Percentiles rank a stretch among this genome's conserved stretches.
Evolutionary conservation across 1,139 yeast genomes (phyloP).

Genomic region (Pichia norvegensis): DNA sequence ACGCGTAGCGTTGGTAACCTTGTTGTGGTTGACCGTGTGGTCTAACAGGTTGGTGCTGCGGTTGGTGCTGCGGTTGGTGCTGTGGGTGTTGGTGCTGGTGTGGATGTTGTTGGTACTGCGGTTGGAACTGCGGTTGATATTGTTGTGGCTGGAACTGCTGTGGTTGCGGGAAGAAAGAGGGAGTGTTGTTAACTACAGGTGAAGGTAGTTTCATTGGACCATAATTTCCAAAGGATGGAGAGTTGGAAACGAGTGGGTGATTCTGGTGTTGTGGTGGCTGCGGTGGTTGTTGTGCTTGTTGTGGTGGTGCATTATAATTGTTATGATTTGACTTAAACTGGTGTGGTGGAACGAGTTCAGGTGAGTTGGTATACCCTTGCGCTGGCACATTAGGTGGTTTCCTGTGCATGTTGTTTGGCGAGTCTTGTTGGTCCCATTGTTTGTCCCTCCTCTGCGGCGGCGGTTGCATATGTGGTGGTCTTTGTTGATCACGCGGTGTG

Average conservation of each 20-base stretch:
- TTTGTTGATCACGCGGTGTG: conserved; percentile 17
- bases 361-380: conserved; percentile 8
- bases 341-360: conserved; percentile 14
- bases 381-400: conserved; percentile 2
- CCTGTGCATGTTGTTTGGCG: neutral
- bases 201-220: conserved; percentile 15
- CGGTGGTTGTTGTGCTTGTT: too few species aligned
- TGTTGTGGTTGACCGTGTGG: neutral
- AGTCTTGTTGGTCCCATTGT: neutral
- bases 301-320: neutral
- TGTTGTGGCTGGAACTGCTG: neutral
- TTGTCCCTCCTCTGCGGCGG: neutral
- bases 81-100: conserved; percentile 1
- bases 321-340: conserved; percentile 6
- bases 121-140: neutral
- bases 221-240: conserved; percentile 10
- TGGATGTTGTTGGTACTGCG: neutral
- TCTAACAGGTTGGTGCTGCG: conserved; percentile 1
- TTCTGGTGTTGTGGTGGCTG: too few species aligned
- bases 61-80: conserved; percentile 1
- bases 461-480: conserved; percentile 3
- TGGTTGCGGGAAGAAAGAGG: neutral
- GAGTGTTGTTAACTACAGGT: conserved; percentile 1
- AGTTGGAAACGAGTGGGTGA: neutral
- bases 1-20: conserved; percentile 3